Evolutionary conservation across 108 stramenopile genomes (phyloP), one percentile per base, ranked within the genome.

Genomic region (Fragilaria crotonensis): DNA sequence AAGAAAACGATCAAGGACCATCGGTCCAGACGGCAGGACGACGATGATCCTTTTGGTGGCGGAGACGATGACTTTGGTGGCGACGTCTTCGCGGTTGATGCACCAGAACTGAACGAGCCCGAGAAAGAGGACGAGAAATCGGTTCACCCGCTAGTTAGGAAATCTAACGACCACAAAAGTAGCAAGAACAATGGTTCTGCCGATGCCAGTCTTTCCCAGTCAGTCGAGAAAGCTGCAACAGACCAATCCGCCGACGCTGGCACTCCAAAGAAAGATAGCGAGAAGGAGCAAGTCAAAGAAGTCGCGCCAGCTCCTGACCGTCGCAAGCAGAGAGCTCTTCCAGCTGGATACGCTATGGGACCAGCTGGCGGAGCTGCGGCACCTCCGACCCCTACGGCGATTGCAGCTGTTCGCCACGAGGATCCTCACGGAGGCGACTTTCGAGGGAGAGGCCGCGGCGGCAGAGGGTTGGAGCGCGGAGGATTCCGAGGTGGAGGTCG

Each of bases 21-120:
- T 0, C 66, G 57, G 30, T n/a, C n/a, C n/a, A n/a, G n/a, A n/a
- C 75, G 66, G 48, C 48, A 47, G 17, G 52, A 72, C 1, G 69
- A 73, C 21, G 87, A 85, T 45, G 78, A 80, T 62, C 72, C 68
- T 1, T 79, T 81, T 59, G 81, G 77, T 17, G 82, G 62, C 17
- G 72, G 51, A 4, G 87, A 81, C 14, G 83, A 80, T 57, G 81
- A 80, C 29, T 91, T 91, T 72, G 90, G 90, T 25, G 90, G 90
- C 17, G 90, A 91, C 59, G 90, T 91, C 5, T 91, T 91, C 69
- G 90, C 83, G 48, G 85, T 90, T 5, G 73, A 59, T n/a, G n/a
- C n/a, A 57, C 69, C 29, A n/a, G 71, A 64, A 2, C 64, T 61
- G 0, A 63, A 64, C 5, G 77, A 75, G 20, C 48, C 33, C 18